Evolutionary conservation across 2,329 filamentous ascomycete species (phyloP).

Genomic region (Scytalidium sp.): DNA sequence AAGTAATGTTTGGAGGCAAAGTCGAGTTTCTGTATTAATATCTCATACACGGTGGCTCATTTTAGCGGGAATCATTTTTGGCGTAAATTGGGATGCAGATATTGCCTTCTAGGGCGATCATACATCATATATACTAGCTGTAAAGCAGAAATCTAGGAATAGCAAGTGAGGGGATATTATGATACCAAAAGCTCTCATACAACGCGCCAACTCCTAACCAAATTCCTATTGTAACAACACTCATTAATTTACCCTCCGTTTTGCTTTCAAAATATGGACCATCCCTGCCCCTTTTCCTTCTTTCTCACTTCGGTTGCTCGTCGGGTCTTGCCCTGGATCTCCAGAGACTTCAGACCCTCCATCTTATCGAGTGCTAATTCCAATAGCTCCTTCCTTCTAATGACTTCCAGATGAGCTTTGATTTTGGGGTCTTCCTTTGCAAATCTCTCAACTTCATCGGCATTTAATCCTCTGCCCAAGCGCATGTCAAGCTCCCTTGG

Average conservation of each 20-base stretch:
- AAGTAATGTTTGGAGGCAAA: constrained; percentile 6
- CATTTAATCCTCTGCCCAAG: constrained; percentile 75
- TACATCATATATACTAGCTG: constrained; percentile 1
- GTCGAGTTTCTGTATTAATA: background rate
- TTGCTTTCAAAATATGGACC: constrained; percentile 19
- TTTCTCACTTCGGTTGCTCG: constrained; percentile 25
- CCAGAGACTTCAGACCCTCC: constrained; percentile 81
- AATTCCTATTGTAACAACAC: background rate
- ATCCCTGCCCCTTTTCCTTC: constrained; percentile 13
- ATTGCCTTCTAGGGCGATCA: background rate
- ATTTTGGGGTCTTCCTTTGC: constrained; percentile 93
- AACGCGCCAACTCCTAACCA: background rate
- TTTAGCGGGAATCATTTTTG: too few species aligned
- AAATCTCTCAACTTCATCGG: constrained; percentile 82
- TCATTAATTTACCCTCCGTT: background rate
- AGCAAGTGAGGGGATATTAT: constrained; percentile 3
- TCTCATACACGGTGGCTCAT: too few species aligned
- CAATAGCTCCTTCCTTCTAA: constrained; percentile 85
- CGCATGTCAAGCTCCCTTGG: constrained; percentile 86
- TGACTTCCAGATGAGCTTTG: constrained; percentile 83
- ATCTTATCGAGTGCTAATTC: constrained; percentile 96
- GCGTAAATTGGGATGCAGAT: background rate
- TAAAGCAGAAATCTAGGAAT: constrained; percentile 1
- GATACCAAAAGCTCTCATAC: constrained; percentile 4
- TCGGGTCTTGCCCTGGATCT: constrained; percentile 66